Percentiles rank a stretch among this genome's conserved stretches.
phyloP scores from a whole-genome alignment of 768 basidiomycete genomes.

The Cubamyces sp. region DNA sequence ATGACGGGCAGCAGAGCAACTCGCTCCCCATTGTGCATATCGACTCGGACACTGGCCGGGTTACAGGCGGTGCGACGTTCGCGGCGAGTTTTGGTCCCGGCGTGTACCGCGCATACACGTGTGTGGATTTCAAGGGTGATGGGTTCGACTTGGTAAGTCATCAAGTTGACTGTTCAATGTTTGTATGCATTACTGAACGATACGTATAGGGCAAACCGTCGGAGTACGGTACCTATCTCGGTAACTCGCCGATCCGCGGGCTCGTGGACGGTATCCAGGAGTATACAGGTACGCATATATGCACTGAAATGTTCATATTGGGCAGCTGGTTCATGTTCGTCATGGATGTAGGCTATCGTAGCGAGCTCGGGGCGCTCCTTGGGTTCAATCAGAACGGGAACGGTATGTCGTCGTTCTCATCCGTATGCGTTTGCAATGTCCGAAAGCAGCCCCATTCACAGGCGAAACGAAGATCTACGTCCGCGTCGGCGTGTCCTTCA shows the following conservation, averaged over 20 bases:
- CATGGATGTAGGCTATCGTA: conserved; percentile 43
- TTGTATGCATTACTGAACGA: neutral
- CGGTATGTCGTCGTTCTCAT: conserved; percentile 16
- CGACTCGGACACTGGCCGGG: conserved; percentile 51
- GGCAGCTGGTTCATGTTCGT: neutral
- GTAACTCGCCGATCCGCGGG: conserved; percentile 51
- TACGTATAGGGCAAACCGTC: conserved; percentile 39
- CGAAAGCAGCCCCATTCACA: neutral
- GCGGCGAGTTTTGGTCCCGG: conserved; percentile 64
- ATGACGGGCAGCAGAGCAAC: conserved; percentile 60
- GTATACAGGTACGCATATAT: conserved; percentile 47
- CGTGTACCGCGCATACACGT: conserved; percentile 59
- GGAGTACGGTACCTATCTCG: conserved; percentile 60
- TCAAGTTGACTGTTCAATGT: neutral
- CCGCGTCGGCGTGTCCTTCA: conserved; percentile 68
- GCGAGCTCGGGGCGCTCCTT: conserved; percentile 57
- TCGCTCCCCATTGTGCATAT: conserved; percentile 52
- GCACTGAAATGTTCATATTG: neutral
- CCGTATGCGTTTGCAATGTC: too few relatives aligned
- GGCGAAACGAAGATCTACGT: conserved; percentile 51
- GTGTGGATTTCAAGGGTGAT: conserved; percentile 62
- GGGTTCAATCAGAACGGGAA: conserved; percentile 51
- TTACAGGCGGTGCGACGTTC: conserved; percentile 51
- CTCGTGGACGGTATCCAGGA: conserved; percentile 50
- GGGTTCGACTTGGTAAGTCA: conserved; percentile 36